These are phyloP conservation scores for Nemania bipapillata DNA, from an alignment of 2,329 filamentous ascomycete species.

Conservation along the genomic window DNA sequence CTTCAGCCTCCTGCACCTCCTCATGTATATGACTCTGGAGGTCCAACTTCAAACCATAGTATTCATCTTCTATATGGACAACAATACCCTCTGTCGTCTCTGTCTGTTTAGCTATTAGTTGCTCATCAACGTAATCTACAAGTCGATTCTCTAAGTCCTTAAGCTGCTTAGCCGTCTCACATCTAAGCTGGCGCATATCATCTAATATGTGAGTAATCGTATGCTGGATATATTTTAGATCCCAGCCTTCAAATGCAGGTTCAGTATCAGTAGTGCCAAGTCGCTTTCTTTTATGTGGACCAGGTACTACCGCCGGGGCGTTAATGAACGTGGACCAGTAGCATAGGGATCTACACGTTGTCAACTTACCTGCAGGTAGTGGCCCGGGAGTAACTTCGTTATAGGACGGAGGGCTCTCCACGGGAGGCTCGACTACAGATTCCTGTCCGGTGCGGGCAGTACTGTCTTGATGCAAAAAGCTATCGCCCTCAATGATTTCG, in stretches of 20 bases:
- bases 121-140: constrained; percentile 36
- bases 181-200: constrained; percentile 28
- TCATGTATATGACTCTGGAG: constrained; percentile 30
- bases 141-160: constrained; percentile 35
- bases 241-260: constrained; percentile 13
- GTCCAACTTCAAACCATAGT: constrained; percentile 30
- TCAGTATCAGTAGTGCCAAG: constrained; percentile 20
- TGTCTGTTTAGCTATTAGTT: constrained; percentile 25
- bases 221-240: constrained; percentile 38
- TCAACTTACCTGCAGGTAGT: constrained; percentile 29
- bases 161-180: constrained; percentile 32
- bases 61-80: constrained; percentile 31
- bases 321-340: constrained; percentile 16
- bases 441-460: constrained; percentile 8
- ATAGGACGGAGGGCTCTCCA: constrained; percentile 37
- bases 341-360: background rate
- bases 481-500: constrained; percentile 32
- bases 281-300: constrained; percentile 28
- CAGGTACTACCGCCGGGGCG: constrained; percentile 3
- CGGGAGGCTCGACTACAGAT: constrained; percentile 20
- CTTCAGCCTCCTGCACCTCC: constrained; percentile 33
- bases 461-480: constrained; percentile 14
- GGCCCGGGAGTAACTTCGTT: constrained; percentile 31
- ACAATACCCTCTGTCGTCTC: constrained; percentile 12
- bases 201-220: constrained; percentile 37